Evolutionary conservation across 1,284 basidiomycete genomes (phyloP), one percentile per base, ranked within the genome.

Genomic region (Farysia itapuensis): DNA sequence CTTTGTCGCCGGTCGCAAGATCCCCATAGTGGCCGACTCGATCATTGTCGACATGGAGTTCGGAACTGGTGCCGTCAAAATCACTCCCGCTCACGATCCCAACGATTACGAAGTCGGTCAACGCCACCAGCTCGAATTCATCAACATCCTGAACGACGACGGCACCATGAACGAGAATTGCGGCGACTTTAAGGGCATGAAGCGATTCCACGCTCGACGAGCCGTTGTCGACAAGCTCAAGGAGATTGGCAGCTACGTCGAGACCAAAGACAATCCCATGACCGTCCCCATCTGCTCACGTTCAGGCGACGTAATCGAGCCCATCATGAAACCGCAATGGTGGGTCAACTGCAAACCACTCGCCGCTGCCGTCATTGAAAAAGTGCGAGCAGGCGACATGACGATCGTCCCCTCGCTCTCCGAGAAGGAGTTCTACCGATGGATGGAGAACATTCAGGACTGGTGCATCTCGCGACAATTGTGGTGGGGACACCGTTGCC

Each of bases 391-490:
- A 9, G 70, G 70, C 21, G 58, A 65, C 29, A 75, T 75, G 72
- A 45, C 57, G 50, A 92, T 98, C 66, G 80, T 82, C 16, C 95
- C 95, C 2, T 88, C 88, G 70, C 81, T 84, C 35, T 93, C 88
- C 9, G 92, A 95, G 74, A 85, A 84, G 40, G 94, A 99, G 48
- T 99, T 94, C 92, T 93, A 88, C 77, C 83, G 90, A 50, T 98
- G 95, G 95, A 81, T 98, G 54, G 91, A 94, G 65, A 85, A 84
- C 67, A 92, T 96, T 67, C 91, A 97, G 78, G 95, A 98, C 77
- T 98, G 95, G 95, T 99, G 95, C 80, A 89, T 98, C 69, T 97
- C 93, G 7, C 88, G 95, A 50, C 95, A 98, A 77, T 82, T 98
- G 12, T 98, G 95, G 95, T 99, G 94, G 94, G 94, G 95, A 37